Evolutionary conservation across 2,329 filamentous ascomycete genomes (phyloP), one percentile per base, ranked within the genome.

Genomic region (Elsinoe ampelina): DNA sequence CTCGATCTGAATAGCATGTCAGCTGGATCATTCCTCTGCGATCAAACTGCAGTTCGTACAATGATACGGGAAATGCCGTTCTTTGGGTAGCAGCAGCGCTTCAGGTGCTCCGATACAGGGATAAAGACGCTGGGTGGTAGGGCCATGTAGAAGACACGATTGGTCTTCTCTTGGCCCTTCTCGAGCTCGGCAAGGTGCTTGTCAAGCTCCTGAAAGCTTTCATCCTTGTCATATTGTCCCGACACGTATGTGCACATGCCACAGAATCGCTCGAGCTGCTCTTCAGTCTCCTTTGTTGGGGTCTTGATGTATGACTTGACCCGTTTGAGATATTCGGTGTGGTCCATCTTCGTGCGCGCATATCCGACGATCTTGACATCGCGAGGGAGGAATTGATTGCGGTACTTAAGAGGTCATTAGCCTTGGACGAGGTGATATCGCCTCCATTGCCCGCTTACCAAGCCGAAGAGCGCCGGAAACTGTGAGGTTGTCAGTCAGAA

Each of bases 271-370:
- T 93, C 83, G 59, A 98, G 80, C 73, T 97, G 91, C 75, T 95
- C 86, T 78, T 98, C 91, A 65, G 95, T 85, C 66, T 97, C 93
- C 79, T 95, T 95, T 65, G 92, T 96, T 13, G 93, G 93, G 13
- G 91, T 93, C 82, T 98, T 97, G 79, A 98, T 98, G 78, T 96
- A 95, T 60, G 90, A 95, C 76, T 87, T 92, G 75, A 98, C 90
- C 65, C 93, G 84, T 76, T 86, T 88, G 70, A 97, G 81, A 78
- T 88, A 97, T 74, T 98, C 93, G 62, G 89, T 85, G 68, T 92
- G 90, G 77, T 97, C 91, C 93, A 98, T 98, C 80, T 96, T 96
- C 66, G 93, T 98, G 71, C 93, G 86, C 67, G 93, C 93, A 89
- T 98, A 98, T 78, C 93, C 93, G 68, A 98, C 84, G 71, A 98